phyloP scores from a whole-genome alignment of 495 filamentous ascomycete species.

The Rhizodiscina lignyota region DNA sequence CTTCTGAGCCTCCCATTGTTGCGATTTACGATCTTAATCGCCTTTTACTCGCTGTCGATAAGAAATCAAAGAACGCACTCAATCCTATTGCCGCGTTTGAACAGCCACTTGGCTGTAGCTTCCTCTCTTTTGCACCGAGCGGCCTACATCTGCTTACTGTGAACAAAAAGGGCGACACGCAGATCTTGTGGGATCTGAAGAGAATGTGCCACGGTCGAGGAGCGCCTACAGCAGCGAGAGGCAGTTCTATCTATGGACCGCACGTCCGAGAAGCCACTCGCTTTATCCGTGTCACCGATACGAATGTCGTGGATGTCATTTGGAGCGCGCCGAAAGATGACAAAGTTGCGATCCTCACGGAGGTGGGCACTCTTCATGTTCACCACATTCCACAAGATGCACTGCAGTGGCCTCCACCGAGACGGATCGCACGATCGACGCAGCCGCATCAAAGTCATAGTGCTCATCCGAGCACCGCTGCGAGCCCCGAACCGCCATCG shows the following conservation, averaged over 20 bases:
- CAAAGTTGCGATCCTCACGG: conserved; percentile 68
- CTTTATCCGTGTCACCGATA: conserved; percentile 79
- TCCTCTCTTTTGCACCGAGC: conserved; percentile 72
- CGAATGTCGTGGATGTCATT: conserved; percentile 73
- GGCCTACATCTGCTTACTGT: conserved; percentile 75
- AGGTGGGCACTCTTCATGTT: conserved; percentile 85
- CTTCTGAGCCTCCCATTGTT: conserved; percentile 58
- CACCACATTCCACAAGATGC: conserved; percentile 71
- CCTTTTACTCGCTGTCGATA: conserved; percentile 28
- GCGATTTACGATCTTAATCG: conserved; percentile 70
- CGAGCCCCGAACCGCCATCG: background rate
- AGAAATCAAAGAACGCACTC: conserved; percentile 25
- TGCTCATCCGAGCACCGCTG: conserved; percentile 2
- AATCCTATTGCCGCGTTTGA: conserved; percentile 65
- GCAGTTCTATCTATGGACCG: conserved; percentile 20
- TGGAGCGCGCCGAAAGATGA: conserved; percentile 76
- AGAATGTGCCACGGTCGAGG: conserved; percentile 39
- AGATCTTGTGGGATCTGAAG: conserved; percentile 88
- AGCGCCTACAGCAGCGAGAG: conserved; percentile 11
- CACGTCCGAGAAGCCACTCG: conserved; percentile 69
- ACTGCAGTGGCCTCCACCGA: conserved; percentile 74
- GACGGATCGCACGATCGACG: conserved; percentile 10
- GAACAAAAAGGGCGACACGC: conserved; percentile 80
- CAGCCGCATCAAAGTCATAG: conserved; percentile 8
- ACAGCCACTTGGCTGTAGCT: conserved; percentile 73